Base-by-base conservation (phyloP, 805 yeast genomes). In the Cyberlindnera americana region DNA sequence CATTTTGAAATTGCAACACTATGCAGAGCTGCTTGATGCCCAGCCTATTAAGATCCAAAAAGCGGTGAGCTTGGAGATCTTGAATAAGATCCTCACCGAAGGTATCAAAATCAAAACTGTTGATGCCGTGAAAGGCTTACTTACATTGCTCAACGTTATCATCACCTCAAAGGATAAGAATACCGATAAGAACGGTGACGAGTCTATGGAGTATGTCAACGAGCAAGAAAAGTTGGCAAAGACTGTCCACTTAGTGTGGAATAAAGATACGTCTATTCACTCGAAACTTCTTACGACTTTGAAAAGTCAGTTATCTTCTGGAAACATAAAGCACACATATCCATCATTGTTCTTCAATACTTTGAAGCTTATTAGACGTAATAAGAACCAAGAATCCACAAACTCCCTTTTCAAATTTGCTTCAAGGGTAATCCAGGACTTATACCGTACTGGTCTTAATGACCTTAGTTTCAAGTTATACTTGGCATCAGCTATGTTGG, bases 281-380 rank as follows among this genome's bases (percentile, higher is more conserved):
- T 64, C 72, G 28, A 68, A 70, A 39, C 57, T 81, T 33, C 57
- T 79, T 9, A 62, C 66, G 27, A 57, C 56, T 2, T 67, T 78
- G 6, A 69, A 69, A 41, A 70, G 68, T 42, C 71, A 72, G 29
- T 66, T 85, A 38, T 61, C 69, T 37, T 71, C 72, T 25, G 82
- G 82, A n/a, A 77, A 79, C 48, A 72, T 79, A 30, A 72, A 72
- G 45, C 78, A 71, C 56, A 82, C 93, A 0, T 85, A 81, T 56
- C 95, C 96, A 4, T 75, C 96, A 1, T 62, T 91, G 29, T 75
- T 89, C 19, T 71, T 78, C 37, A 70, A 70, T 37, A 73, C 81
- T 16, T 67, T 88, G 50, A 73, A 70, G 53, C 61, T 84, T 18
- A 72, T 85, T 21, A 73, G 85, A 50, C 66, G 72, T 33, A 53